Base-by-base conservation (phyloP, 805 yeast species). In the Candida nemodendra region DNA sequence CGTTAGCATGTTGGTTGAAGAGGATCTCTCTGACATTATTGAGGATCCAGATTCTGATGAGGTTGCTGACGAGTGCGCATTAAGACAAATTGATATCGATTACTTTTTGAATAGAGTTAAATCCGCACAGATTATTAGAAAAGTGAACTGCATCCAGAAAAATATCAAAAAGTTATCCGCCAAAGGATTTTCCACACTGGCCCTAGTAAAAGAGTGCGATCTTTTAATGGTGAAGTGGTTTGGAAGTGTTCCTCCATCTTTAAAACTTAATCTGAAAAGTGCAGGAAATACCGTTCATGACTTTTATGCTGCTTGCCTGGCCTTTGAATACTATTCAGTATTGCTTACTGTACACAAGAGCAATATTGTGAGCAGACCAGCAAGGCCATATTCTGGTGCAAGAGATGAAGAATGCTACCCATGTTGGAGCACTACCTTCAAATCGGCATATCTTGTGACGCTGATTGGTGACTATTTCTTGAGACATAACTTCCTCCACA, bases 351-450 rank as follows among this genome's bases (percentile, higher is more conserved):
- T 81, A 13, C 91, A 84, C 54, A 68, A 87, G 36, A 76, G 84
- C n/a, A 81, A 80, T 53, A 72, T 80, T 53, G 55, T 74, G 17
- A 63, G 71, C 40, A 67, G 38, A n/a, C 27, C 45, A 11, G 7
- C n/a, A 11, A 26, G 9, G 8, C 12, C 17, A 9, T 24, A 17
- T 9, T 16, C 27, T 18, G n/a, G 69, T 2, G 60, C 61, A 37
- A 70, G 71, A 12, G 63, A 59, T 45, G 62, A 68, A 60, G 59
- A 67, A 55, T 32, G 34, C 37, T 78, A 77, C 54, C 84, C 87
- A 3, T 78, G 85, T 9, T 79, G 87, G 84, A 84, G 89, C 12
- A 81, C 84, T 41, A 84, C 88, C 3, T 84, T 84, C 65, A 87
- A 83, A 56, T 83, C 90, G 1, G 88, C 93, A 1, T 76, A 85